A percentile compares a stretch with the other conserved stretches of the same genome.
phyloP scores from a whole-genome alignment of 164 flowering plant genomes.

The Echeveria elegans region DNA sequence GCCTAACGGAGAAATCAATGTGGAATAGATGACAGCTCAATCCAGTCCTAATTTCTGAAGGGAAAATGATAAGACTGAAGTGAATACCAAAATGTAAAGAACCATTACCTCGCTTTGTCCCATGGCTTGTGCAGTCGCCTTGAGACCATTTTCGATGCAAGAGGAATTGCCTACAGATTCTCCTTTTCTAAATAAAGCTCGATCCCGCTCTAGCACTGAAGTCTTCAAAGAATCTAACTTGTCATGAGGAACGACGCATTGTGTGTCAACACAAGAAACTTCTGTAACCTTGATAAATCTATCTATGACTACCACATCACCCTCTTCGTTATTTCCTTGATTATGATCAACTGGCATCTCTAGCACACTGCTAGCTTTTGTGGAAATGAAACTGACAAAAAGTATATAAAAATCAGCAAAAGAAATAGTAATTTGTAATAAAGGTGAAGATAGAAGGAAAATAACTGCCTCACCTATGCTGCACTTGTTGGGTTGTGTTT shows the following conservation, averaged over 20 bases:
- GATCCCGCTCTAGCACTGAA: slow-evolving; percentile 10
- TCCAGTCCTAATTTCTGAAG: background rate
- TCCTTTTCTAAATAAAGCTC: slow-evolving; percentile 13
- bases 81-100: background rate
- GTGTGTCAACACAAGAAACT: slow-evolving; percentile 18
- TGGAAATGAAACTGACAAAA: slow-evolving; percentile 23
- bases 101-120: slow-evolving; percentile 22
- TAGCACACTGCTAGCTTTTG: slow-evolving; percentile 8
- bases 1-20: no score
- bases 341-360: slow-evolving; percentile 20
- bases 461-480: background rate
- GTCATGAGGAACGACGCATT: slow-evolving; percentile 7
- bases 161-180: slow-evolving; percentile 17
- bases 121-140: slow-evolving; percentile 11
- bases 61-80: background rate
- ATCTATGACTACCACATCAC: slow-evolving; percentile 17
- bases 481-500: slow-evolving; percentile 11
- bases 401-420: slow-evolving; percentile 5
- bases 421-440: background rate
- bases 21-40: background rate
- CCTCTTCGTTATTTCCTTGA: slow-evolving; percentile 21
- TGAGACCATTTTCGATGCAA: slow-evolving; percentile 12
- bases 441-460: background rate
- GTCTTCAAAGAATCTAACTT: slow-evolving; percentile 11
- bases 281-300: slow-evolving; percentile 27